phyloP scores from a whole-genome alignment of 78 protist species.

The Isochrysis galbana region DNA sequence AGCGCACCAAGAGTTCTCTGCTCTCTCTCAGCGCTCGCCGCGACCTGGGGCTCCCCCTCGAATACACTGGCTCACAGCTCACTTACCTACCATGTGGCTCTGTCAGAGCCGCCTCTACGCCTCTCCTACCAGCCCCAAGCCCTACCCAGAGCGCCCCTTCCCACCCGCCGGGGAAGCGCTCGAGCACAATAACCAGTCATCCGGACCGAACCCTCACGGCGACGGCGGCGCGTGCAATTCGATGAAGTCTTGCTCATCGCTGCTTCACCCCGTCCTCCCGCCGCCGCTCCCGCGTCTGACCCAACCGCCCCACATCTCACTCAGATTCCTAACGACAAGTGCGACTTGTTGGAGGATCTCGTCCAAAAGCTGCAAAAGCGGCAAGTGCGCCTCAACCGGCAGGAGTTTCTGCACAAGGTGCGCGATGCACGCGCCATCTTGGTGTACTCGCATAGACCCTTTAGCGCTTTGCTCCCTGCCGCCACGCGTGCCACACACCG shows the following conservation, averaged over 20 bases:
- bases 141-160: background rate
- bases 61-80: background rate
- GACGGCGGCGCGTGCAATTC: background rate
- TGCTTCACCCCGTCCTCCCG: background rate
- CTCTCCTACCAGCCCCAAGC: background rate
- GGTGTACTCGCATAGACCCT: too few relatives aligned
- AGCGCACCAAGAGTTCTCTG: too few relatives aligned
- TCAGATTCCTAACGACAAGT: conserved; percentile 11
- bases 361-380: conserved; percentile 1
- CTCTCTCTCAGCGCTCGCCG: background rate
- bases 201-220: too few relatives aligned
- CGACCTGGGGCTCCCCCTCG: background rate
- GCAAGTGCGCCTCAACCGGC: background rate
- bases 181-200: too few relatives aligned
- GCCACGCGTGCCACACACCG: too few relatives aligned
- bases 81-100: too few relatives aligned
- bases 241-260: background rate
- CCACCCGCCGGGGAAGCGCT: too few relatives aligned
- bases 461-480: too few relatives aligned
- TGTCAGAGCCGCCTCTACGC: too few relatives aligned
- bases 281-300: background rate
- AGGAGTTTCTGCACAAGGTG: conserved; percentile 2
- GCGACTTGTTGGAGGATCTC: conserved; percentile 22
- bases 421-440: too few relatives aligned
- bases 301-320: background rate